These are phyloP conservation scores for Botrytis aclada DNA, from an alignment of 2,329 filamentous ascomycete genomes.

Conservation along the genomic window DNA sequence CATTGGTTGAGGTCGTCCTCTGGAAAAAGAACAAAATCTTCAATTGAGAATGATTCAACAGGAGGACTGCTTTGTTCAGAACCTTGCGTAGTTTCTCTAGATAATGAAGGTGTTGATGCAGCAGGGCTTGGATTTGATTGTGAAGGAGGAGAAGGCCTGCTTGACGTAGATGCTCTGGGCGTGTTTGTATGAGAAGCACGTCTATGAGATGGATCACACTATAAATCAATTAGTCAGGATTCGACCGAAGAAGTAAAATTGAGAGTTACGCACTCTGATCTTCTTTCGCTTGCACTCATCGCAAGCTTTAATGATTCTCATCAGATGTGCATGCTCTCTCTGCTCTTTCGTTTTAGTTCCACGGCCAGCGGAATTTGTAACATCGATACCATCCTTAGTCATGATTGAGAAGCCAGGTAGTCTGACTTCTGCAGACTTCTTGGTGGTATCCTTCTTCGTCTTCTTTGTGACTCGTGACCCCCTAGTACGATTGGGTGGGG, in stretches of 20 bases:
- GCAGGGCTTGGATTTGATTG: slow-evolving; percentile 24
- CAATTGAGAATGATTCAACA: slow-evolving; percentile 27
- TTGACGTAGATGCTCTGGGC: slow-evolving; percentile 29
- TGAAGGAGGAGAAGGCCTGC: slow-evolving; percentile 24
- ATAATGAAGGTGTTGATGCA: slow-evolving; percentile 21
- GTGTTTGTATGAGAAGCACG: slow-evolving; percentile 27
- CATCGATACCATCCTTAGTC: slow-evolving; percentile 60
- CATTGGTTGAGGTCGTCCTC: slow-evolving; percentile 28
- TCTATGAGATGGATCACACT: slow-evolving; percentile 37
- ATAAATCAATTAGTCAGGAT: slow-evolving; percentile 21
- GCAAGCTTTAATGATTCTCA: slow-evolving; percentile 67
- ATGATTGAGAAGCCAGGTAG: slow-evolving; percentile 65
- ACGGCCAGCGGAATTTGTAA: slow-evolving; percentile 60
- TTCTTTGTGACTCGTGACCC: slow-evolving; percentile 31
- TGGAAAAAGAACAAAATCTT: slow-evolving; percentile 36
- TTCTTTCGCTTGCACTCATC: slow-evolving; percentile 61
- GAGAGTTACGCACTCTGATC: slow-evolving; percentile 43
- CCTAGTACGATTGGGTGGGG: slow-evolving; percentile 24
- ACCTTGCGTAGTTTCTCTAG: slow-evolving; percentile 20
- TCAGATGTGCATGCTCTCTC: slow-evolving; percentile 63
- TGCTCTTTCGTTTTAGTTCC: slow-evolving; percentile 67
- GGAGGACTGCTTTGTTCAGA: slow-evolving; percentile 25
- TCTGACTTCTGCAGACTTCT: slow-evolving; percentile 30
- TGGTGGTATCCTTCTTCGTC: slow-evolving; percentile 32
- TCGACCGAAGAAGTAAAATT: background rate